A percentile compares a stretch with the other conserved stretches of the same genome.
Conservation (phyloP, 176 grass and related monocot species). For the Oryza australiensis region DNA sequence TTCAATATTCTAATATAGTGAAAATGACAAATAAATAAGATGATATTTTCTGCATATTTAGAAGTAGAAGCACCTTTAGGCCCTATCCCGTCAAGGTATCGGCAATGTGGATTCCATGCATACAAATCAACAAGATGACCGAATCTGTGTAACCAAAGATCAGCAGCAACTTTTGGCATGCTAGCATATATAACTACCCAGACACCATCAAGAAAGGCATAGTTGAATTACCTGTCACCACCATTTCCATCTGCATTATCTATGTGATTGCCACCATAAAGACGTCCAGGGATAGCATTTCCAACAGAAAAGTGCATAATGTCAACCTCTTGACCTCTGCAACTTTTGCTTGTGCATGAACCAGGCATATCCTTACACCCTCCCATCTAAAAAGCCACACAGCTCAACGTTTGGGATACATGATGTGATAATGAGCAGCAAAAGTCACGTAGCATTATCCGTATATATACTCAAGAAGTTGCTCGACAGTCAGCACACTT, state of each 20-base stretch:
- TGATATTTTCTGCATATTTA: slow-evolving; percentile 6
- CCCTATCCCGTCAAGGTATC: slow-evolving; percentile 76
- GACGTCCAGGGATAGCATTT: slow-evolving; percentile 94
- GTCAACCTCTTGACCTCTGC: slow-evolving; percentile 86
- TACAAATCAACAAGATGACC: slow-evolving; percentile 95
- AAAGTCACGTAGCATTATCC: background rate
- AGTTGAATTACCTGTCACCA: slow-evolving; percentile 72
- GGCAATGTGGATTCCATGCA: slow-evolving; percentile 96
- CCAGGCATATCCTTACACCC: slow-evolving; percentile 64
- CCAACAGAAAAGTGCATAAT: slow-evolving; percentile 97
- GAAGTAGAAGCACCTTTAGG: slow-evolving; percentile 65
- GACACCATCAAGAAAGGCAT: slow-evolving; percentile 13
- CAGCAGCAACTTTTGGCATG: background rate
- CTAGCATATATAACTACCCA: background rate
- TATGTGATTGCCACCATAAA: slow-evolving; percentile 91
- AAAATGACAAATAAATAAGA: slow-evolving; percentile 8
- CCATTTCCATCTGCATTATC: slow-evolving; percentile 84
- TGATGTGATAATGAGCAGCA: slow-evolving; percentile 14
- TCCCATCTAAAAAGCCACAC: slow-evolving; percentile 77
- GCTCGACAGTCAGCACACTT: background rate
- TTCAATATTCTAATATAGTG: background rate
- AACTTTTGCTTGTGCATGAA: slow-evolving; percentile 82
- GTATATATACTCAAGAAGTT: slow-evolving; percentile 4
- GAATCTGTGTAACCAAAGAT: slow-evolving; percentile 51
- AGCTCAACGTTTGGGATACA: background rate